Percentiles rank a stretch among this genome's conserved stretches.
Evolutionary conservation across 106 monocot genomes (phyloP).

Genomic region (Alisma plantagoaquatica): DNA sequence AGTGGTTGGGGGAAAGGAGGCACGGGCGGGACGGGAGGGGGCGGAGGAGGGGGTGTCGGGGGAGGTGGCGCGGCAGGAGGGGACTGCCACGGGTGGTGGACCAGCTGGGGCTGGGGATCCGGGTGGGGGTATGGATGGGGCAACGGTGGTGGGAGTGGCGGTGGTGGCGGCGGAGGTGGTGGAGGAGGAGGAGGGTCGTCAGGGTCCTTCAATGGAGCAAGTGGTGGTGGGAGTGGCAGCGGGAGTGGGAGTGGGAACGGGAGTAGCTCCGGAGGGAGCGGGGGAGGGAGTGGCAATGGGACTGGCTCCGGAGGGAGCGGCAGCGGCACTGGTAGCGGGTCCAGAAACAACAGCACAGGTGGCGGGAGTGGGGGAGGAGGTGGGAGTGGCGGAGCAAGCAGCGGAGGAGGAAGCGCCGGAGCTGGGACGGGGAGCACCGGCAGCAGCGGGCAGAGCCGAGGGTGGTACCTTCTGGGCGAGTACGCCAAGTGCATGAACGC

Average conservation of each 20-base stretch:
- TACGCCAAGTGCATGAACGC: constrained; percentile 53
- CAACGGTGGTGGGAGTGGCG: constrained; percentile 4
- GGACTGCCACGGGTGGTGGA: neutral
- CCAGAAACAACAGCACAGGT: neutral
- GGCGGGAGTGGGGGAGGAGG: neutral
- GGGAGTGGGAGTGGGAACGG: constrained; percentile 6
- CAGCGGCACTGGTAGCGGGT: constrained; percentile 2
- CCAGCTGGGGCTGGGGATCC: neutral
- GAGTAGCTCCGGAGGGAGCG: constrained; percentile 13
- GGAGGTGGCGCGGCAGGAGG: no score
- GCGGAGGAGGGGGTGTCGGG: no score
- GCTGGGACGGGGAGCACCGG: neutral
- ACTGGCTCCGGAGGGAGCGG: constrained; percentile 18
- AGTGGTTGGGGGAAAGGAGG: no score
- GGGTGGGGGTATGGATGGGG: constrained; percentile 1
- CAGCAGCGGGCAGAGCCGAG: constrained; percentile 30
- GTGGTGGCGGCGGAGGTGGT: constrained; percentile 4
- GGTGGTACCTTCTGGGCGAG: constrained; percentile 62
- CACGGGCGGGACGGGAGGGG: no score
- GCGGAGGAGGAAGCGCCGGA: constrained; percentile 5
- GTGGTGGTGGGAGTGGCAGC: constrained; percentile 12
- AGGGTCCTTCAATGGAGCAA: constrained; percentile 13
- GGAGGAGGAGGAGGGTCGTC: constrained; percentile 4
- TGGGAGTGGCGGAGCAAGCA: neutral
- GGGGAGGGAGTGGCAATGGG: constrained; percentile 4